Conservation (phyloP, 23 red algal genomes). For the Gracilaria gracilis region DNA sequence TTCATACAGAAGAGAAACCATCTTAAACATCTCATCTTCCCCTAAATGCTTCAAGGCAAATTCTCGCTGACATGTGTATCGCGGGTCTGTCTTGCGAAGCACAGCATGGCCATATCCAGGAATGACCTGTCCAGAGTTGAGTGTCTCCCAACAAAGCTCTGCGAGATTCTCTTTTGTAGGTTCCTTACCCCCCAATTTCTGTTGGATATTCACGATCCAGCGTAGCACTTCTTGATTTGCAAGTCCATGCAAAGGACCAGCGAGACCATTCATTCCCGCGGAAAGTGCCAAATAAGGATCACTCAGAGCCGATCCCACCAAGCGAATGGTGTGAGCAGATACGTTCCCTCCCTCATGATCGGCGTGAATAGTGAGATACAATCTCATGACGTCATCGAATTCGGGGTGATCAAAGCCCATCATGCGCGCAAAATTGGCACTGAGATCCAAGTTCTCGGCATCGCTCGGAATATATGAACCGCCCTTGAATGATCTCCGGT, state of each 20-base stretch:
- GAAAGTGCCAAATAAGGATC: slow-evolving; percentile 90
- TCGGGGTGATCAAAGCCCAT: slow-evolving; percentile 91
- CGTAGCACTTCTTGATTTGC: slow-evolving; percentile 96
- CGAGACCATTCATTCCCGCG: slow-evolving; percentile 90
- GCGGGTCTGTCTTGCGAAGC: slow-evolving; percentile 91
- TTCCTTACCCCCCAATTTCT: slow-evolving; percentile 58
- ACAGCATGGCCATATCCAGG: slow-evolving; percentile 98
- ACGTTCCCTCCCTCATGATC: slow-evolving; percentile 99
- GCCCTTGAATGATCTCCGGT: slow-evolving; percentile 82
- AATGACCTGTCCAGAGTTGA: slow-evolving; percentile 95
- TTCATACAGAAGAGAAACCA: slow-evolving; percentile 94
- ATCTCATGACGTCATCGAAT: slow-evolving; percentile 96
- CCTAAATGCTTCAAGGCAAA: slow-evolving; percentile 93
- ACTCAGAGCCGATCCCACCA: slow-evolving; percentile 95
- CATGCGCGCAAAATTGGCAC: slow-evolving; percentile 75
- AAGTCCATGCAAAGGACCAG: slow-evolving; percentile 95
- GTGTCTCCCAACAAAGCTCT: slow-evolving; percentile 91
- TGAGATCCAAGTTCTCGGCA: slow-evolving; percentile 82
- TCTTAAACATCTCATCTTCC: slow-evolving; percentile 96
- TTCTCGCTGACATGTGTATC: slow-evolving; percentile 95
- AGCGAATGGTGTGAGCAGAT: slow-evolving; percentile 87
- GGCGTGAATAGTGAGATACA: slow-evolving; percentile 96
- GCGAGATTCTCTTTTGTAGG: slow-evolving; percentile 87
- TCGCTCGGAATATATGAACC: slow-evolving; percentile 69
- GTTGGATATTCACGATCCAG: slow-evolving; percentile 84